A percentile compares a stretch with the other conserved stretches of the same genome.
Conservation (phyloP, 2,329 filamentous ascomycete genomes). For the Orbilia blumenaviensis region DNA sequence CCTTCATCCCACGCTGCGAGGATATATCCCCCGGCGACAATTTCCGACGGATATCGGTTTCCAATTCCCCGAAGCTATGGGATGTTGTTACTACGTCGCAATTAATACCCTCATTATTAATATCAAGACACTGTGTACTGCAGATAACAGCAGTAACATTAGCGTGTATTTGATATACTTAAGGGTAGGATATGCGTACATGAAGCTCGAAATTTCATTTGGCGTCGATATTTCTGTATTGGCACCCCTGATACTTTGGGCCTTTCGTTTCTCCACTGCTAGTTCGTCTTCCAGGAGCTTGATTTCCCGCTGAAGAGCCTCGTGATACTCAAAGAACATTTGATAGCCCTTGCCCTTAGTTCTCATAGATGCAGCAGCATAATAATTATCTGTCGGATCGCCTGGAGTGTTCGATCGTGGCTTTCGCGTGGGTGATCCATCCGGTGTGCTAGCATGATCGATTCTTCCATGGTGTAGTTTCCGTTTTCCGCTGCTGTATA, state of each 20-base stretch:
- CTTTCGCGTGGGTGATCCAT: neutral
- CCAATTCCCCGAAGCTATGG: neutral
- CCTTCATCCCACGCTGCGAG: neutral
- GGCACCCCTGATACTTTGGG: neutral
- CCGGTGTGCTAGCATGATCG: neutral
- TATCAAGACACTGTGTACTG: slow-evolving; percentile 10
- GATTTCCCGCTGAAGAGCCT: slow-evolving; percentile 28
- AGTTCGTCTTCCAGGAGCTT: slow-evolving; percentile 31
- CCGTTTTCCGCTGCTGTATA: slow-evolving; percentile 41
- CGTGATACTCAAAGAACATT: slow-evolving; percentile 11
- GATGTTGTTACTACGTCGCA: neutral
- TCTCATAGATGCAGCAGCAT: neutral
- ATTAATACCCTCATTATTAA: slow-evolving; percentile 15
- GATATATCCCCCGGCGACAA: neutral
- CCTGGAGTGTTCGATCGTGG: neutral
- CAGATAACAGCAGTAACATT: neutral
- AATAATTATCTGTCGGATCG: neutral
- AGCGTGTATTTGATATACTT: neutral
- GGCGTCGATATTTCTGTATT: neutral
- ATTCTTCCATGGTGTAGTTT: neutral
- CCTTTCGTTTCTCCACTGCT: slow-evolving; percentile 24
- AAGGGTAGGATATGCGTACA: slow-evolving; percentile 6
- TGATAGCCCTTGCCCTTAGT: neutral
- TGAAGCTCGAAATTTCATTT: neutral
- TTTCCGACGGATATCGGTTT: neutral